Base-by-base conservation (phyloP, 2,329 filamentous ascomycete genomes). In the Paracoccidioides lutzii region DNA sequence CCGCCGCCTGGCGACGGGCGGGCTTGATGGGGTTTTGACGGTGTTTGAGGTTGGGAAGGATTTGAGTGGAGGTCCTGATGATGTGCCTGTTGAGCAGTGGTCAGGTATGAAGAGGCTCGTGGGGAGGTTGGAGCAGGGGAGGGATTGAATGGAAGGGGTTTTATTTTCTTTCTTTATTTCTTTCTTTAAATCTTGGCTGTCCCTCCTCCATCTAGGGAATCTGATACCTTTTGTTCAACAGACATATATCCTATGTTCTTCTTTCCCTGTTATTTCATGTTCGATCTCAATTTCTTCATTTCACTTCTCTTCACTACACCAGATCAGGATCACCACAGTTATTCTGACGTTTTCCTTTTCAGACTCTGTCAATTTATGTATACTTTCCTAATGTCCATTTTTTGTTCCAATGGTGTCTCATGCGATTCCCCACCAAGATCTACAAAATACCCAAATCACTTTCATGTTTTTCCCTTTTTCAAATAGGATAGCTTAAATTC, bases 91-190 rank as follows among this genome's bases (percentile, higher is more conserved):
- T 53, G 93, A 98, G 65, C 91, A 97, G 69, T 98, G 93, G 91
- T 81, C 85, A 5, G 87, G 81, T 40, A 87, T 98, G 62, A 97
- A 96, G 82, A 90, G 89, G 71, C 76, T 96, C 66, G 81, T 96
- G 30, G 84, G 81, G 44, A 81, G 85, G 64, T 73, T 91, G 58
- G 90, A 94, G 71, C 72, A 73, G 59, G 64, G 62, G 60, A 70
- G 65, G 60, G 70, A 71, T 59, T 66, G 22, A 22, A 22, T 2
- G 22, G 22, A 66, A 42, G 54, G 30, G 10, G 7, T 2, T 35
- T 48, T 48, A 7, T 7, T 32, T 35, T 28, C n/a, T 7, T 28
- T 7, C 6, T 45, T 28, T 42, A 4, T 42, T n/a, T n/a, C 1
- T 42, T 9, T n/a, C 12, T n/a, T 42, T 42, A 5, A 5, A 5